Evolutionary conservation across 371 early-diverging fungal genomes (phyloP).

Genomic region (Mortierella sp.): DNA sequence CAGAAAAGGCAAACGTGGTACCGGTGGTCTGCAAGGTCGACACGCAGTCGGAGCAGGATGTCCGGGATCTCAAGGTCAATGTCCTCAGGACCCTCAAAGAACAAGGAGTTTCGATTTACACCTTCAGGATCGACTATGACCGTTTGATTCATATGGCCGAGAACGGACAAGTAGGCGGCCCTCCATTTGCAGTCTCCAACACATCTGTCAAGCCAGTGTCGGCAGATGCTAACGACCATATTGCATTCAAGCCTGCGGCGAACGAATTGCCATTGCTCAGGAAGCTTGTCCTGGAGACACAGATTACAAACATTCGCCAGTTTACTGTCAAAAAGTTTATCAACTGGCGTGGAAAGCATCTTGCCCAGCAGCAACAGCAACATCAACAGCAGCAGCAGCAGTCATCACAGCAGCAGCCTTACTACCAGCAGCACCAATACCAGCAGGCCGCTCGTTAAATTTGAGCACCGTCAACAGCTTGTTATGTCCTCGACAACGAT

Average conservation of each 20-base stretch:
- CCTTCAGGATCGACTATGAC: constrained; percentile 52
- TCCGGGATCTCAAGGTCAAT: constrained; percentile 67
- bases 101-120: constrained; percentile 61
- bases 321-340: constrained; percentile 70
- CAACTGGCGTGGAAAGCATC: constrained; percentile 63
- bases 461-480: background rate
- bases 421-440: constrained; percentile 42
- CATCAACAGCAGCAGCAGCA: constrained; percentile 29
- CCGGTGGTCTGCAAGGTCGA: constrained; percentile 80
- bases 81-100: constrained; percentile 64
- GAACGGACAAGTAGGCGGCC: constrained; percentile 50
- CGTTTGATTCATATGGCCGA: constrained; percentile 40
- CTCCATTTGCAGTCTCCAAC: constrained; percentile 58
- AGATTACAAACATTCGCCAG: constrained; percentile 65
- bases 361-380: constrained; percentile 36
- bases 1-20: constrained; percentile 70
- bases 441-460: constrained; percentile 43
- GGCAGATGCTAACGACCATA: constrained; percentile 29
- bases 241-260: constrained; percentile 40
- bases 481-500: background rate
- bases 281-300: constrained; percentile 62
- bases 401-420: constrained; percentile 11
- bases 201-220: constrained; percentile 14
- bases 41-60: constrained; percentile 71
- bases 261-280: constrained; percentile 53